Percentiles rank a stretch among this genome's conserved stretches.
Conservation (phyloP, 805 yeast genomes). For the Candida boleticola region DNA sequence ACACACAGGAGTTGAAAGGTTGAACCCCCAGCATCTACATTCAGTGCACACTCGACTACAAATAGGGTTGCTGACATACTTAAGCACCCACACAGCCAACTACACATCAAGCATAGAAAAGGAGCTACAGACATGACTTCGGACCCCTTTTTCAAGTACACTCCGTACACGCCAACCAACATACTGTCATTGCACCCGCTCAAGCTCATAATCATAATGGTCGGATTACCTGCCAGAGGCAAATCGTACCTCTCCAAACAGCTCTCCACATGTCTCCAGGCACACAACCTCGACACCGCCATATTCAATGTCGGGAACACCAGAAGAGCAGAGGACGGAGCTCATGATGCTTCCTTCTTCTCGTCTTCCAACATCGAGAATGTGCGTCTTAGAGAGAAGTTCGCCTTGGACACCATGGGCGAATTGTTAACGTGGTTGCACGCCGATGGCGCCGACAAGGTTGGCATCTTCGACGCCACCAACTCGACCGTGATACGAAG, state of each 20-base stretch:
- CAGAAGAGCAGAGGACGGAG: constrained; percentile 44
- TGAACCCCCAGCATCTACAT: too few relatives aligned
- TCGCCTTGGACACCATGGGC: constrained; percentile 52
- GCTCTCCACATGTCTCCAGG: constrained; percentile 75
- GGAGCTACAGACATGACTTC: too few relatives aligned
- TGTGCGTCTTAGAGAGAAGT: constrained; percentile 44
- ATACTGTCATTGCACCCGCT: not conserved
- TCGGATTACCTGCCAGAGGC: constrained; percentile 87
- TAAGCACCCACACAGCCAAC: too few relatives aligned
- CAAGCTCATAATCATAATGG: constrained; percentile 84
- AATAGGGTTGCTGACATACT: too few relatives aligned
- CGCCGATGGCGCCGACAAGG: constrained; percentile 32
- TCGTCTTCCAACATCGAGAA: constrained; percentile 44
- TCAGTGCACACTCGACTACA: too few relatives aligned
- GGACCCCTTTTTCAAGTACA: constrained; percentile 3
- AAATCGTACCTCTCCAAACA: constrained; percentile 85
- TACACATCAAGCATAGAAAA: too few relatives aligned
- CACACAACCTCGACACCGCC: constrained; percentile 79
- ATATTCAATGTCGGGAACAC: constrained; percentile 91
- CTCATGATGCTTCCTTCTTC: constrained; percentile 43
- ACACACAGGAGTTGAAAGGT: too few relatives aligned
- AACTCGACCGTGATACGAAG: constrained; percentile 51
- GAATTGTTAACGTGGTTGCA: constrained; percentile 34
- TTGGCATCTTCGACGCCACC: constrained; percentile 62
- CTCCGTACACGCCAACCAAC: constrained; percentile 2